Conservation (phyloP, 176 grass and related monocot species). For the bread wheat (Triticum aestivum) region DNA sequence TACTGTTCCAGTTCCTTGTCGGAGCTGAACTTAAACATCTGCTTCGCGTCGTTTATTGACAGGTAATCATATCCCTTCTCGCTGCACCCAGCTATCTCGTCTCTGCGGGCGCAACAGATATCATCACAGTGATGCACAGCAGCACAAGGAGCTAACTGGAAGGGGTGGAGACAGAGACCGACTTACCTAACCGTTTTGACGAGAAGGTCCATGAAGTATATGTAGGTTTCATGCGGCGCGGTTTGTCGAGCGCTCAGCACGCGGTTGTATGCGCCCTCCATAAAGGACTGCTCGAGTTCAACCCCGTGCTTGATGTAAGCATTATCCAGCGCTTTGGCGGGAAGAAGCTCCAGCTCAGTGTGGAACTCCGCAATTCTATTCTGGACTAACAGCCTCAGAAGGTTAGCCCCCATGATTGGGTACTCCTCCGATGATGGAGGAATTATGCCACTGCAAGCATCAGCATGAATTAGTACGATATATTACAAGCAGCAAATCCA, state of each 20-base stretch:
- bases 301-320: conserved; percentile 76
- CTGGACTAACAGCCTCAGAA: conserved; percentile 84
- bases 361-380: conserved; percentile 99
- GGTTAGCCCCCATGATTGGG: conserved; percentile 76
- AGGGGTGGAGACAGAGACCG: neutral
- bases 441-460: conserved; percentile 72
- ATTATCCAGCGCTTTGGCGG: conserved; percentile 58
- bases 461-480: conserved; percentile 8
- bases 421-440: conserved; percentile 67
- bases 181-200: conserved; percentile 92
- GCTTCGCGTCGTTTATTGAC: no score
- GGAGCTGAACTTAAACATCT: no score
- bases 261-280: conserved; percentile 86
- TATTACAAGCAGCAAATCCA: conserved; percentile 5
- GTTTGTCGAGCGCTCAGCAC: conserved; percentile 68
- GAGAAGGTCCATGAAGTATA: conserved; percentile 94
- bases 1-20: no score
- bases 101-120: conserved; percentile 36
- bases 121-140: no score
- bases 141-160: neutral
- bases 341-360: conserved; percentile 86
- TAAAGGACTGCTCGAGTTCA: conserved; percentile 84
- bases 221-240: conserved; percentile 72
- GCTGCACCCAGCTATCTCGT: no score
- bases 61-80: no score